Evolutionary conservation across 2,329 filamentous ascomycete genomes (phyloP), one percentile per base, ranked within the genome.

Genomic region (Blastomyces silverae): DNA sequence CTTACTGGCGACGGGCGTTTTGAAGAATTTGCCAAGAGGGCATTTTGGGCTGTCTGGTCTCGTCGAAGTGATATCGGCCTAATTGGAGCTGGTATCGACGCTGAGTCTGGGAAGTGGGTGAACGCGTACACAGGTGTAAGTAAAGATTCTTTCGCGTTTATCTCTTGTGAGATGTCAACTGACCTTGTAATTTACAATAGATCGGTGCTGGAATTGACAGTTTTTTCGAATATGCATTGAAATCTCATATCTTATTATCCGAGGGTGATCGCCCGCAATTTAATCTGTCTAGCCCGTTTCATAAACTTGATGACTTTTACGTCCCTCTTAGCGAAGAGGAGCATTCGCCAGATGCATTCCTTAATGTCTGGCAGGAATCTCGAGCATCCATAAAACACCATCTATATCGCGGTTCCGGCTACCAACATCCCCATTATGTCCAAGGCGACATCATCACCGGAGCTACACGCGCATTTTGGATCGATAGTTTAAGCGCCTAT

Each of bases 161-260:
- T 20, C 28, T 64, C 20, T 31, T 39, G 58, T 46, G 25, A 58
- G 10, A 31, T 50, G 4, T 65, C 68, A 37, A 63, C 65, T 69
- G 57, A 70, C 64, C 64, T 63, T 63, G 52, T 64, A 15, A 28
- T 28, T 65, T 37, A 50, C 61, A 58, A 56, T 62, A 81, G 79
- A 96, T 99, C 70, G 94, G 94, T 61, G 94, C 94, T 8, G 94
- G 94, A 50, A 91, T 96, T 72, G 94, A 99, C 79, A 97, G 92
- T 78, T 99, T 99, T 79, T 97, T 96, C 73, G 94, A 99, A 78
- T 99, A 99, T 77, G 92, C 94, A 3, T 84, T 97, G 71, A 99
- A 99, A 78, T 92, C 92, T 22, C 88, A 96, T 73, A 90, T 99
- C 66, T 79, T 99, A 31, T 85, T 97, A 28, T 96, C 93, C 1